A percentile compares a stretch with the other conserved stretches of the same genome.
These are phyloP conservation scores for Stemphylium vesicarium DNA, from an alignment of 2,329 filamentous ascomycete species.

Conservation along the genomic window DNA sequence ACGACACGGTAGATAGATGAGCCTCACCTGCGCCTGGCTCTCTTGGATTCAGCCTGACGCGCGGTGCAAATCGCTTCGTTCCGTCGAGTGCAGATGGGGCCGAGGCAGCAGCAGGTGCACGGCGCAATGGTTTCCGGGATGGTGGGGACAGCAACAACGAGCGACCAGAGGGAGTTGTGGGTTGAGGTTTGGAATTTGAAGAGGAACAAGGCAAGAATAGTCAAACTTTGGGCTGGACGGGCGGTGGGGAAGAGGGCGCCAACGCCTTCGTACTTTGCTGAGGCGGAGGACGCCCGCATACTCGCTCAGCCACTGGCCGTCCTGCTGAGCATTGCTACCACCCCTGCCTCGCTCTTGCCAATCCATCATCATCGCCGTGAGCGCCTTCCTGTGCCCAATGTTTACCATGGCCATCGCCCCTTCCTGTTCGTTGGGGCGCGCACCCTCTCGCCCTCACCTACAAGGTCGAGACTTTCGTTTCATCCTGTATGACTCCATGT, in stretches of 20 bases:
- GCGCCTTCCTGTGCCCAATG: not conserved
- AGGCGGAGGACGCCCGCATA: constrained; percentile 25
- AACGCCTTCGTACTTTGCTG: constrained; percentile 22
- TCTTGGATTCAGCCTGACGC: constrained; percentile 32
- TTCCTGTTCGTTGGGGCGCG: not conserved
- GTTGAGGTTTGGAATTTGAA: not conserved
- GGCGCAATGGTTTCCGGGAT: constrained; percentile 7
- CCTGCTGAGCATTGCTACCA: constrained; percentile 10
- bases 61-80: constrained; percentile 29
- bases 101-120: constrained; percentile 16
- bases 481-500: not conserved
- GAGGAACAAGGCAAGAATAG: constrained; percentile 3
- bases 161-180: not conserved
- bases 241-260: constrained; percentile 17
- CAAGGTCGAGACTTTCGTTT: too few relatives aligned
- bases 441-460: too few relatives aligned
- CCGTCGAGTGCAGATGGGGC: constrained; percentile 15
- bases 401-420: not conserved
- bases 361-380: constrained; percentile 6
- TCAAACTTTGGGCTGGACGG: constrained; percentile 8
- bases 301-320: constrained; percentile 27
- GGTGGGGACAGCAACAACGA: constrained; percentile 10
- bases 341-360: constrained; percentile 12
- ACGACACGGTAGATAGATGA: not conserved
- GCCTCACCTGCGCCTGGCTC: constrained; percentile 7